Conservation (phyloP, 2,329 filamentous ascomycete genomes). For the Tothia fuscella region DNA sequence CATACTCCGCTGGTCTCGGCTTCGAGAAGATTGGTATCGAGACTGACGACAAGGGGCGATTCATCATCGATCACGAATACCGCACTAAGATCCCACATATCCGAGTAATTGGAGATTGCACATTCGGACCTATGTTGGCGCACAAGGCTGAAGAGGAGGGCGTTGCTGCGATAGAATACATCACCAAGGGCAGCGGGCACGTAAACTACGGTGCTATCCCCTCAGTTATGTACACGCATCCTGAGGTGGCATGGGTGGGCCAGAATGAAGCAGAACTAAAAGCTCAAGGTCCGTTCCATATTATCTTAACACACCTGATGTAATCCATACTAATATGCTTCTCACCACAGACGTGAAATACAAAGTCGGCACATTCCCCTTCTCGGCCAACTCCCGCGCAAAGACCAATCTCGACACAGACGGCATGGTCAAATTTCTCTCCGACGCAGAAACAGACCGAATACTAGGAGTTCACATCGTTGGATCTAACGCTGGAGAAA, state of each 20-base stretch:
- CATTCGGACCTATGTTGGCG: slow-evolving; percentile 96
- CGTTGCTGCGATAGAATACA: slow-evolving; percentile 89
- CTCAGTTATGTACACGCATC: slow-evolving; percentile 98
- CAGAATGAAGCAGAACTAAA: slow-evolving; percentile 96
- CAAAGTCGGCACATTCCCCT: slow-evolving; percentile 88
- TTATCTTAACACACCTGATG: neutral
- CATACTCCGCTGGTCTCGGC: slow-evolving; percentile 83
- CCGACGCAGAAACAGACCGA: slow-evolving; percentile 91
- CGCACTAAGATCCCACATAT: slow-evolving; percentile 96
- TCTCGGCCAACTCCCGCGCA: slow-evolving; percentile 93
- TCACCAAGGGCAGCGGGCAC: slow-evolving; percentile 94
- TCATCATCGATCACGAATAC: slow-evolving; percentile 98
- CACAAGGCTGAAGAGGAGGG: slow-evolving; percentile 99
- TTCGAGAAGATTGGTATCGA: slow-evolving; percentile 91
- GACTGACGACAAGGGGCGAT: slow-evolving; percentile 81
- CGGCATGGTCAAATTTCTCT: slow-evolving; percentile 92
- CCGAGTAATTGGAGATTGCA: slow-evolving; percentile 89
- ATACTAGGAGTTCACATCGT: slow-evolving; percentile 95
- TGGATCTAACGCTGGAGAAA: slow-evolving; percentile 90
- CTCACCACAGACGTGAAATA: slow-evolving; percentile 77
- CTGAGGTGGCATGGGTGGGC: slow-evolving; percentile 96
- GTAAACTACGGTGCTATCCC: slow-evolving; percentile 98
- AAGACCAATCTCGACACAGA: slow-evolving; percentile 98
- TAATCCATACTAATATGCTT: neutral
- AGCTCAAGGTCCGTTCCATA: slow-evolving; percentile 31